Conservation (phyloP, 2,329 filamentous ascomycete species). For the Cladosporium sphaerospermum region DNA sequence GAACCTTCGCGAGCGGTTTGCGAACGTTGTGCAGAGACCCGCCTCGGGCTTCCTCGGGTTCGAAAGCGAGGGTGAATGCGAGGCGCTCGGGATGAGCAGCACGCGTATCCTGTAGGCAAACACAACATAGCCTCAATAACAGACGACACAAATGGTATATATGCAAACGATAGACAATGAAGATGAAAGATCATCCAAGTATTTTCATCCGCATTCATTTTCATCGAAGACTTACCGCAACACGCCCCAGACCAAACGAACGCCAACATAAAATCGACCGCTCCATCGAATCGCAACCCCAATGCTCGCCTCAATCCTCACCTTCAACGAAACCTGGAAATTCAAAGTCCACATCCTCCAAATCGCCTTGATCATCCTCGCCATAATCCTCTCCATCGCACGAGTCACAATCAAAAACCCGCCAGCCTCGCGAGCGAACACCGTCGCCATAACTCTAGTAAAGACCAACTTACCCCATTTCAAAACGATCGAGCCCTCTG, state of each 20-base stretch:
- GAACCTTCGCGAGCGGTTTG: too few relatives aligned
- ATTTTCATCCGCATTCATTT: background rate
- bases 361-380: conserved; percentile 13
- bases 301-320: background rate
- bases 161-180: background rate
- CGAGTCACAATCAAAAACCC: conserved; percentile 16
- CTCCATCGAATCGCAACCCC: too few relatives aligned
- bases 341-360: conserved; percentile 15
- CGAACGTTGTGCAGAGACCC: too few relatives aligned
- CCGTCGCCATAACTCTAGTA: conserved; percentile 11
- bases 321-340: conserved; percentile 9
- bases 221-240: too few relatives aligned
- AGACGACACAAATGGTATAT: too few relatives aligned
- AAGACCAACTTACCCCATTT: background rate
- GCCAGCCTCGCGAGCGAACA: conserved; percentile 15
- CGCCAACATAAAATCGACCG: too few relatives aligned
- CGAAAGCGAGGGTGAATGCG: too few relatives aligned
- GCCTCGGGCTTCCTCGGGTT: too few relatives aligned
- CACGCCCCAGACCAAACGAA: too few relatives aligned
- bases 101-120: too few relatives aligned
- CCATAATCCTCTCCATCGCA: conserved; percentile 13
- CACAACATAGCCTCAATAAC: too few relatives aligned
- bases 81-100: too few relatives aligned
- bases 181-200: background rate
- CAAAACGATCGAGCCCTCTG: background rate